These are phyloP conservation scores for Nothopassalora personata DNA, from an alignment of 2,329 filamentous ascomycete species.

Conservation along the genomic window DNA sequence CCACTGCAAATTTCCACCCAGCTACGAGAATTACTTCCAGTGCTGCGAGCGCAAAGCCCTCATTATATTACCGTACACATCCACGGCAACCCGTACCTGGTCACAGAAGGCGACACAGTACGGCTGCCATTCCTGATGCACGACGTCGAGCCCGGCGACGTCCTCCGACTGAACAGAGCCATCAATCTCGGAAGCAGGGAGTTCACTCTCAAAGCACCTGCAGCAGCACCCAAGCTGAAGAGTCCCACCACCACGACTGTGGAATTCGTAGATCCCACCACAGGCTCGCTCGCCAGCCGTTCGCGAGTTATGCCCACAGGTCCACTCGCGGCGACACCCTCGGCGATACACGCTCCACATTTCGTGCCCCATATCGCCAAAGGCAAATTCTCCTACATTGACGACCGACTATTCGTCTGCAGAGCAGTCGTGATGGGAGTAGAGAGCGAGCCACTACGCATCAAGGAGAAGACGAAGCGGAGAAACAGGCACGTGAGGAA, in stretches of 20 bases:
- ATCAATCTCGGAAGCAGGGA: slow-evolving; percentile 78
- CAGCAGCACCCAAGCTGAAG: slow-evolving; percentile 42
- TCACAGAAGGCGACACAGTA: slow-evolving; percentile 54
- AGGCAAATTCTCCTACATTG: slow-evolving; percentile 54
- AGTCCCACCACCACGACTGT: slow-evolving; percentile 24
- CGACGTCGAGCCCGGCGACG: slow-evolving; percentile 63
- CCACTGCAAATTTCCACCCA: neutral
- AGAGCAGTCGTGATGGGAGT: slow-evolving; percentile 77
- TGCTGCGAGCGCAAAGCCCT: slow-evolving; percentile 64
- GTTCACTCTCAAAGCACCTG: slow-evolving; percentile 74
- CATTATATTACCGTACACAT: slow-evolving; percentile 79
- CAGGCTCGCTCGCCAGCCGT: slow-evolving; percentile 21
- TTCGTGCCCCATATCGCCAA: slow-evolving; percentile 38
- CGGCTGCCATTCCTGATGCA: slow-evolving; percentile 49
- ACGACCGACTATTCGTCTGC: slow-evolving; percentile 79
- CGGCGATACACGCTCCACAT: slow-evolving; percentile 27
- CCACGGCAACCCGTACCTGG: slow-evolving; percentile 72
- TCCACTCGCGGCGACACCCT: slow-evolving; percentile 25
- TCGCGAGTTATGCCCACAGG: slow-evolving; percentile 28
- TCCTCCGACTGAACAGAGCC: slow-evolving; percentile 82
- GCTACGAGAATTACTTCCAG: slow-evolving; percentile 59
- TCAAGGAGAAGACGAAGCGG: slow-evolving; percentile 58
- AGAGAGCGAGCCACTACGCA: slow-evolving; percentile 61
- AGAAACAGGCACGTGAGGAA: slow-evolving; percentile 62
- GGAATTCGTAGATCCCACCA: slow-evolving; percentile 25